These are phyloP conservation scores for Hirsutella minnesotensis DNA, from an alignment of 2,329 filamentous ascomycete species.

Conservation along the genomic window DNA sequence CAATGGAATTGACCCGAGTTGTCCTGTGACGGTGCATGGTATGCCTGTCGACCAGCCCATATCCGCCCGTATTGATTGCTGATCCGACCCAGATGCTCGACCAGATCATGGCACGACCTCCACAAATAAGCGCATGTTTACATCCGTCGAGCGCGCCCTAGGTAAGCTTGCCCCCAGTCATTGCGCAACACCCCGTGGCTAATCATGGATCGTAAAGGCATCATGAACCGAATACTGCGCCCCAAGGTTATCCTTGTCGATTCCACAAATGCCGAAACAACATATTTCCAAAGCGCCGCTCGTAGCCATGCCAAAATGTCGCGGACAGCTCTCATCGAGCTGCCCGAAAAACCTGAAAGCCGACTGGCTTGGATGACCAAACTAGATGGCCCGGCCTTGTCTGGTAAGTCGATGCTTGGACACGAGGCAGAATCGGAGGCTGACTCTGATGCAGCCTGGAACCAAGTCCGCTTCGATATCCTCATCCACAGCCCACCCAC, in stretches of 20 bases:
- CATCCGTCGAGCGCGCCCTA: constrained; percentile 52
- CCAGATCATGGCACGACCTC: constrained; percentile 62
- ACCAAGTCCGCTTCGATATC: constrained; percentile 67
- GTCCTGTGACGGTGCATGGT: constrained; percentile 53
- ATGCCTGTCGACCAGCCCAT: no score
- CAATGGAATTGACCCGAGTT: constrained; percentile 66
- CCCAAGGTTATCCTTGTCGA: constrained; percentile 71
- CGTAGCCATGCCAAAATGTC: constrained; percentile 39
- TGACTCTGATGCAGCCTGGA: constrained; percentile 49
- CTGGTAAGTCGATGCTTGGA: constrained; percentile 29
- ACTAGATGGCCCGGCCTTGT: constrained; percentile 61
- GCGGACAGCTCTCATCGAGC: constrained; percentile 56
- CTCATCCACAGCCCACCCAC: constrained; percentile 63
- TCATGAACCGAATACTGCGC: constrained; percentile 58
- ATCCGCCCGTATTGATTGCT: neutral
- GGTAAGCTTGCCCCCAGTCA: constrained; percentile 27
- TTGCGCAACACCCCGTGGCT: neutral
- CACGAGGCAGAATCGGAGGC: constrained; percentile 4
- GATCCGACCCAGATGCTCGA: constrained; percentile 49
- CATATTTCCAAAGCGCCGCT: constrained; percentile 52
- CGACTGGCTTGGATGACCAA: constrained; percentile 66
- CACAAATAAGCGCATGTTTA: constrained; percentile 55
- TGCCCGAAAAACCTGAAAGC: constrained; percentile 52
- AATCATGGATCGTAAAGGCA: constrained; percentile 29
- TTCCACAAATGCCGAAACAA: constrained; percentile 52